phyloP scores from a whole-genome alignment of 2,329 filamentous ascomycete genomes.

The Coniochaeta pulveracea region DNA sequence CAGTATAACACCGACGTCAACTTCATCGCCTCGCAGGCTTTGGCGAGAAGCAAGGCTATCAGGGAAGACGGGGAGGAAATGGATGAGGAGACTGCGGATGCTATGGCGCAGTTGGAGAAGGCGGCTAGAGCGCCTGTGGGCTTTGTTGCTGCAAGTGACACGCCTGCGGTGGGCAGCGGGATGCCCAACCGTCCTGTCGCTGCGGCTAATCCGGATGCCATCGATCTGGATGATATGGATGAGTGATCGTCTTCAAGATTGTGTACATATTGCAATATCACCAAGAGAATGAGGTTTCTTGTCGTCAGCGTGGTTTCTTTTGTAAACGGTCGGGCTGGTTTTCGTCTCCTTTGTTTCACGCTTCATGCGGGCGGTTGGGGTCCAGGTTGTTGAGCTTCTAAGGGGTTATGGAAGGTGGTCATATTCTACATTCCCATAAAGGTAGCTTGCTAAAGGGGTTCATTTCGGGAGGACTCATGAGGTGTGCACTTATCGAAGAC shows the following conservation, averaged over 20 bases:
- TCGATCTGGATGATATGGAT: conserved; percentile 66
- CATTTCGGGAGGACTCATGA: no score
- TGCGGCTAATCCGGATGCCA: conserved; percentile 71
- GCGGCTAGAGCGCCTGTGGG: conserved; percentile 81
- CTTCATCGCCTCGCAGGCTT: conserved; percentile 91
- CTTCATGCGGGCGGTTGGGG: no score
- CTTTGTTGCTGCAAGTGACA: conserved; percentile 80
- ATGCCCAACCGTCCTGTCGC: conserved; percentile 31
- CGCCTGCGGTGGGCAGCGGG: conserved; percentile 47
- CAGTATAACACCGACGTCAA: conserved; percentile 99
- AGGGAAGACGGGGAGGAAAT: conserved; percentile 21
- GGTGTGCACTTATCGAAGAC: no score
- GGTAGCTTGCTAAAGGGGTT: no score
- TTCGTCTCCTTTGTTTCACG: no score
- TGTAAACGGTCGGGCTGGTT: no score
- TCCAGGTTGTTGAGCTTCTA: no score
- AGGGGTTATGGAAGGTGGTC: no score
- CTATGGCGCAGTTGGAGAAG: conserved; percentile 80
- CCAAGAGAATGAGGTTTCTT: no score
- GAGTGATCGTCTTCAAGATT: conserved; percentile 35
- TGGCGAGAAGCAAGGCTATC: conserved; percentile 61
- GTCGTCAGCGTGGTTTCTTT: no score
- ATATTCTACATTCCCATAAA: no score
- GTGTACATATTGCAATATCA: no score
- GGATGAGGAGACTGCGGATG: conserved; percentile 51